phyloP scores from a whole-genome alignment of 352 stramenopile genomes.

The Nothophytophthora sp. region DNA sequence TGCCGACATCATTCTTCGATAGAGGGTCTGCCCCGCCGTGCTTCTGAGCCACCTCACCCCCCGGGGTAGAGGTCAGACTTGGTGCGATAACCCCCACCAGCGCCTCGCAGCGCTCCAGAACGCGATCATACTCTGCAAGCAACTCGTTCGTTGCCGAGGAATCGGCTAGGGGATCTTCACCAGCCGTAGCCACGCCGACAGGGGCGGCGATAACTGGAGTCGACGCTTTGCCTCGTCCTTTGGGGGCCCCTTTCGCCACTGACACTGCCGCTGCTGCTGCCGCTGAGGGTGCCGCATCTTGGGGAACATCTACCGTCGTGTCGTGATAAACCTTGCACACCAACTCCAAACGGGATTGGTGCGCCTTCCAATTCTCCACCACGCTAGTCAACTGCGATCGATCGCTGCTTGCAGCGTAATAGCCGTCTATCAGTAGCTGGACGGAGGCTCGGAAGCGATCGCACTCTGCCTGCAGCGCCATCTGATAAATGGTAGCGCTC shows the following conservation, averaged over 20 bases:
- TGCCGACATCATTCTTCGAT: slow-evolving; percentile 26
- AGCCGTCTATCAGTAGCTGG: slow-evolving; percentile 55
- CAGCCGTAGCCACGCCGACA: slow-evolving; percentile 10
- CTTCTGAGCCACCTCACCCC: neutral
- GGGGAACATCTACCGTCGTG: slow-evolving; percentile 11
- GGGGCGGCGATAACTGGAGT: slow-evolving; percentile 12
- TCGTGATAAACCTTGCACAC: slow-evolving; percentile 47
- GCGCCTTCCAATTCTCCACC: slow-evolving; percentile 29
- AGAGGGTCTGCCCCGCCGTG: neutral
- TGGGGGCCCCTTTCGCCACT: slow-evolving; percentile 33
- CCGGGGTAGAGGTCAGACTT: slow-evolving; percentile 10
- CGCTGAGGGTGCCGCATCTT: slow-evolving; percentile 11
- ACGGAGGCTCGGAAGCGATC: slow-evolving; percentile 68
- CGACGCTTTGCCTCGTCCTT: slow-evolving; percentile 44
- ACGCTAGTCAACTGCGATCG: slow-evolving; percentile 23
- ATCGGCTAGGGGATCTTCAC: slow-evolving; percentile 25
- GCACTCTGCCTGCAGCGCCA: slow-evolving; percentile 65
- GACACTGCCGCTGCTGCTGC: slow-evolving; percentile 13
- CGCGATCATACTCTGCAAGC: slow-evolving; percentile 41
- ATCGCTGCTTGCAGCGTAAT: slow-evolving; percentile 49
- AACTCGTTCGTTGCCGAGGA: slow-evolving; percentile 37
- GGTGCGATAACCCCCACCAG: slow-evolving; percentile 37
- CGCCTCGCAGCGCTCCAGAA: slow-evolving; percentile 43
- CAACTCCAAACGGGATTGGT: slow-evolving; percentile 32
- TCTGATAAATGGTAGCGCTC: slow-evolving; percentile 50